phyloP scores from a whole-genome alignment of 2,329 filamentous ascomycete species.

The Fusarium sp. region DNA sequence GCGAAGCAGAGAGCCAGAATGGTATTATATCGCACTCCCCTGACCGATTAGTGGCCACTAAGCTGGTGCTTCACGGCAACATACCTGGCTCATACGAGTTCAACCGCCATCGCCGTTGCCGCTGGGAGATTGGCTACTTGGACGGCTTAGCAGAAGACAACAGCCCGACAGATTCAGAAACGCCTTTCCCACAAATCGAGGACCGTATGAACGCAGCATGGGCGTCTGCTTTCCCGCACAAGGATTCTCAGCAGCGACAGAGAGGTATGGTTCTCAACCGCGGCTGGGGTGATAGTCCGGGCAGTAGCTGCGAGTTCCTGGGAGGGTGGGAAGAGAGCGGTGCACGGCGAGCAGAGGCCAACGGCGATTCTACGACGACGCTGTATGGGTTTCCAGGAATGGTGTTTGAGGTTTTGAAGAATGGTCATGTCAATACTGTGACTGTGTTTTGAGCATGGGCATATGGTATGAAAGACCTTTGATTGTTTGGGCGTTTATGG shows the following conservation, averaged over 20 bases:
- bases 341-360: constrained; percentile 64
- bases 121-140: constrained; percentile 81
- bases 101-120: constrained; percentile 89
- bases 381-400: constrained; percentile 93
- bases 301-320: constrained; percentile 86
- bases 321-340: constrained; percentile 86
- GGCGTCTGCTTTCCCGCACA: constrained; percentile 71
- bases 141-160: constrained; percentile 56
- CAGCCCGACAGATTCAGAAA: constrained; percentile 75
- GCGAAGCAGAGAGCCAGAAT: constrained; percentile 41
- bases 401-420: constrained; percentile 95
- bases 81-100: constrained; percentile 96
- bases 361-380: constrained; percentile 75
- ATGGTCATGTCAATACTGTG: constrained; percentile 86
- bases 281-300: constrained; percentile 91
- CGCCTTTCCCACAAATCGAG: constrained; percentile 79
- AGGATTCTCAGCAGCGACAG: constrained; percentile 63
- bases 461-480: neutral
- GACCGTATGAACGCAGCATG: constrained; percentile 74
- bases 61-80: constrained; percentile 93
- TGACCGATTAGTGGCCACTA: constrained; percentile 84
- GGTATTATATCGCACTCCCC: constrained; percentile 57
- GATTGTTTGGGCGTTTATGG: constrained; percentile 29
- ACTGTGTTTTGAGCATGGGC: constrained; percentile 76
- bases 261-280: constrained; percentile 89